Evolutionary conservation across 768 basidiomycete genomes (phyloP).

Genomic region (Crassisporium funariophilum): DNA sequence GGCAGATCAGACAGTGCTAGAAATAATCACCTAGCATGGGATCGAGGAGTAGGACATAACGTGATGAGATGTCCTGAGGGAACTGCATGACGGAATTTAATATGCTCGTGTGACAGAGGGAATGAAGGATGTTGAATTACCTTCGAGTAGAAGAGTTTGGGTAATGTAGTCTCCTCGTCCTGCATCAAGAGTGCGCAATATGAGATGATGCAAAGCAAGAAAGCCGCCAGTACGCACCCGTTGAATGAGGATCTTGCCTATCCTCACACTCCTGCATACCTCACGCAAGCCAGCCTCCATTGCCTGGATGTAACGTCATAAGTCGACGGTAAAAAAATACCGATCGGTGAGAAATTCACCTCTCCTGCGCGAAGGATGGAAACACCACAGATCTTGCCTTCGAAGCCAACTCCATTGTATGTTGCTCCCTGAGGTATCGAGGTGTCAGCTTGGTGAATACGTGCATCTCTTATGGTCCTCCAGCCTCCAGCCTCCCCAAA

Average conservation of each 20-base stretch:
- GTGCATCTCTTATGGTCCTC: no score
- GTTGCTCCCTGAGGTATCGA: constrained; percentile 58
- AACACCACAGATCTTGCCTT: constrained; percentile 96
- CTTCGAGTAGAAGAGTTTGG: constrained; percentile 93
- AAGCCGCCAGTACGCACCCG: constrained; percentile 73
- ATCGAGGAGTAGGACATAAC: constrained; percentile 93
- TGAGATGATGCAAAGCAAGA: background rate
- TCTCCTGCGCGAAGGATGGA: constrained; percentile 94
- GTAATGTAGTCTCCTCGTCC: constrained; percentile 93
- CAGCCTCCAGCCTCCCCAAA: no score
- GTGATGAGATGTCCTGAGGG: constrained; percentile 87
- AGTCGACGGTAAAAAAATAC: constrained; percentile 5
- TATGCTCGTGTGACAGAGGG: background rate
- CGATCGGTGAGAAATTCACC: constrained; percentile 37
- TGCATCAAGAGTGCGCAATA: no score
- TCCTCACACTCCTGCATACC: constrained; percentile 91
- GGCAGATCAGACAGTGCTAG: background rate
- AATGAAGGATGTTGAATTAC: constrained; percentile 34
- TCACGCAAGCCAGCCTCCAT: constrained; percentile 98
- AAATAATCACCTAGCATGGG: constrained; percentile 97
- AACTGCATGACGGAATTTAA: constrained; percentile 50
- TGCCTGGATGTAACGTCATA: constrained; percentile 67
- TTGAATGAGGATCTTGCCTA: constrained; percentile 98
- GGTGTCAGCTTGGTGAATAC: no score
- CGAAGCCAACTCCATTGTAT: constrained; percentile 92